Evolutionary conservation across 805 yeast genomes (phyloP), one percentile per base, ranked within the genome.

Genomic region (Grigorovia jiainica): DNA sequence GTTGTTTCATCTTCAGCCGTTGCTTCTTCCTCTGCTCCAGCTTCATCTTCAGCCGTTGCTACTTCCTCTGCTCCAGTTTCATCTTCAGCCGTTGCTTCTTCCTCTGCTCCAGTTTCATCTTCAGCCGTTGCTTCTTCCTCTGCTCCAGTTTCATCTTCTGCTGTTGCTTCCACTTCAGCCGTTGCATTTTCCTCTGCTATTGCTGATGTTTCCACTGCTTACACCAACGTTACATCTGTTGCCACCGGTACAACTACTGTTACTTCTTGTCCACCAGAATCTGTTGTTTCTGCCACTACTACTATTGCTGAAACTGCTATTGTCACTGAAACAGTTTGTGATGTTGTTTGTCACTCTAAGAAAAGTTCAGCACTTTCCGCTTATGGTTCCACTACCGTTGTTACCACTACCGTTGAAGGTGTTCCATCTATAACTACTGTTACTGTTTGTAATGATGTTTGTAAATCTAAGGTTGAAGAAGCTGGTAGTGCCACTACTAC

Each of bases 101-200:
- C 39, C 21, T 40, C 43, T 25, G 48, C 53, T 41, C 27, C 46
- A 37, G 47, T 47, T 40, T 47, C 49, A 19, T 45, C 51, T 41
- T 43, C 46, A 11, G 18, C 34, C 10, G 13, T 21, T 20, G 10
- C 27, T 29, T 16, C 32, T 16, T 10, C 20, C 17, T 8, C 40
- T 5, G 17, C 43, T 29, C 27, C 43, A 18, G n/a, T 39, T 33
- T 40, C 49, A 25, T 47, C 39, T 50, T 48, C 20, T 30, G 52
- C 55, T 34, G 51, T 61, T 25, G 57, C 64, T 19, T 60, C 58
- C 42, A 61, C 52, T 58, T 65, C 44, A 45, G 61, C 16, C 47
- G 58, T 42, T 57, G 19, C 19, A 13, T 11, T 32, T 17, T 20
- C 25, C n/a, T 20, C 36, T 34, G 2, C 25, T 11, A 13, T 10